Evolutionary conservation across 2,329 filamentous ascomycete genomes (phyloP).

Genomic region (Nigrospora oryzae): DNA sequence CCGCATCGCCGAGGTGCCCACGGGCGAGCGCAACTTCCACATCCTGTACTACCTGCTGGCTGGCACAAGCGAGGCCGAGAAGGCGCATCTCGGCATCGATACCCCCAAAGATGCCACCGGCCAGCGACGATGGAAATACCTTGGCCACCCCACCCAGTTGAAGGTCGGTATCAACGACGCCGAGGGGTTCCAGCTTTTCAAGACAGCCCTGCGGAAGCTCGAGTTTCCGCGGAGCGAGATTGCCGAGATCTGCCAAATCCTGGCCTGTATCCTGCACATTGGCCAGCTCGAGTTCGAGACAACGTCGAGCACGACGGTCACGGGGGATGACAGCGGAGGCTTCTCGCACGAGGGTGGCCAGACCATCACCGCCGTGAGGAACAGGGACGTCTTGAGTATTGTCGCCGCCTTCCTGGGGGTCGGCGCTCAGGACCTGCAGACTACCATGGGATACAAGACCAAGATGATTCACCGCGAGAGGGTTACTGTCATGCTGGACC

Average conservation of each 20-base stretch:
- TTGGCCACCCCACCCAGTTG: constrained; percentile 92
- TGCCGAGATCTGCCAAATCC: constrained; percentile 90
- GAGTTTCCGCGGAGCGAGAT: constrained; percentile 92
- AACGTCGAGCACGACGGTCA: constrained; percentile 67
- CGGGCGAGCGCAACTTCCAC: constrained; percentile 94
- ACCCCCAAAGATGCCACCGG: constrained; percentile 28
- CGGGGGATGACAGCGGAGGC: constrained; percentile 85
- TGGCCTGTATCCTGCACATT: constrained; percentile 92
- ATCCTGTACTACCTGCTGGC: constrained; percentile 91
- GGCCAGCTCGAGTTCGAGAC: constrained; percentile 92
- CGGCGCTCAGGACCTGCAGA: constrained; percentile 70
- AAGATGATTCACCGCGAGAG: constrained; percentile 94
- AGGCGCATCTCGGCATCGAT: constrained; percentile 67
- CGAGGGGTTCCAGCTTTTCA: constrained; percentile 95
- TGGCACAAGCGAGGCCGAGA: constrained; percentile 85
- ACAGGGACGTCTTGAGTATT: constrained; percentile 80
- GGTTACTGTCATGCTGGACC: constrained; percentile 97
- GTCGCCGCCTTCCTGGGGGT: constrained; percentile 94
- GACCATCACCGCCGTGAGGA: constrained; percentile 78
- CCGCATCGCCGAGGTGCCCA: constrained; percentile 83
- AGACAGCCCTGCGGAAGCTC: constrained; percentile 85
- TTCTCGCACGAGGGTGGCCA: constrained; percentile 93
- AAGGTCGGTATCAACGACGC: constrained; percentile 95
- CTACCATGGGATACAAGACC: constrained; percentile 87
- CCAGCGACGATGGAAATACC: constrained; percentile 86